phyloP scores from a whole-genome alignment of 2,329 filamentous ascomycete genomes.

The Fusarium nisikadoi region DNA sequence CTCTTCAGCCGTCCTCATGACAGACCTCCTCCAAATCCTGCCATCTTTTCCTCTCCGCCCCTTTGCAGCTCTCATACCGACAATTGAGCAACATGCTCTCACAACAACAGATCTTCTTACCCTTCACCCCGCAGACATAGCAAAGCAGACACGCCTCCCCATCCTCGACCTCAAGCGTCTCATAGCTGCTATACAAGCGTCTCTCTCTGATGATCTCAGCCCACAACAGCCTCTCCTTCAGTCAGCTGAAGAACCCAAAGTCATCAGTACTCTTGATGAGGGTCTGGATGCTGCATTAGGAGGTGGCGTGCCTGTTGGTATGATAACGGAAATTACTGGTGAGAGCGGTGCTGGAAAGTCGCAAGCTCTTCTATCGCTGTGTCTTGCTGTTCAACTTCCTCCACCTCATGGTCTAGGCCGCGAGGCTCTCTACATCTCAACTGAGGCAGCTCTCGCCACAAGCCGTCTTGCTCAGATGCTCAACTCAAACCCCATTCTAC shows the following conservation, averaged over 20 bases:
- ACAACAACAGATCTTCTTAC: constrained; percentile 87
- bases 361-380: constrained; percentile 86
- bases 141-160: constrained; percentile 85
- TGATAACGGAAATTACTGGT: constrained; percentile 88
- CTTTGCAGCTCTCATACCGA: constrained; percentile 80
- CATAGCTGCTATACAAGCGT: constrained; percentile 71
- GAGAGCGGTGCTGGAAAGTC: constrained; percentile 97
- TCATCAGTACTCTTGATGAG: constrained; percentile 83
- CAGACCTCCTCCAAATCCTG: constrained; percentile 84
- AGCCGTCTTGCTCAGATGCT: constrained; percentile 84
- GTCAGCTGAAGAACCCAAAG: constrained; percentile 1
- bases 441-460: constrained; percentile 87
- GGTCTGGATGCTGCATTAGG: constrained; percentile 75
- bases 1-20: constrained; percentile 65
- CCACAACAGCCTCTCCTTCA: constrained; percentile 41
- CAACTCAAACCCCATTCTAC: constrained; percentile 69
- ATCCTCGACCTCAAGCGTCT: constrained; percentile 82
- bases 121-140: constrained; percentile 83
- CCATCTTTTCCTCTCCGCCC: constrained; percentile 79
- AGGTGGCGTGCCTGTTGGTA: constrained; percentile 83
- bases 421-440: constrained; percentile 91
- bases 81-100: constrained; percentile 80
- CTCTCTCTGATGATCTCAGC: constrained; percentile 71
- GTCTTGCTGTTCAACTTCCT: constrained; percentile 85
- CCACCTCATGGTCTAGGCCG: constrained; percentile 75